Evolutionary conservation across 352 stramenopile species (phyloP).

Genomic region (Phytophthora niederhauseri): DNA sequence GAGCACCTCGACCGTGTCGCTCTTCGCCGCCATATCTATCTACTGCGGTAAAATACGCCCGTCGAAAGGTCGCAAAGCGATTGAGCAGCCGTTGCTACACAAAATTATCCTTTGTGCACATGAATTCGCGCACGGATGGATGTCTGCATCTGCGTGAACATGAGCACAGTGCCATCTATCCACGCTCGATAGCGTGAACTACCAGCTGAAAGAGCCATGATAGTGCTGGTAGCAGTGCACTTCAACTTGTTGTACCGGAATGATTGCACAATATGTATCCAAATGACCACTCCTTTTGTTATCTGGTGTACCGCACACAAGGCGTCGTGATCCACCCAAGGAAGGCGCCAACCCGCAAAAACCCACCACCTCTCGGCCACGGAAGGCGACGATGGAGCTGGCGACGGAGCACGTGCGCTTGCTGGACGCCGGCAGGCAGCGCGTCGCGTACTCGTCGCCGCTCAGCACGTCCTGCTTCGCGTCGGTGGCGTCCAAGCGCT

Average conservation of each 20-base stretch:
- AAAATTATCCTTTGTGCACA: background rate
- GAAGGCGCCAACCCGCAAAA: slow-evolving; percentile 9
- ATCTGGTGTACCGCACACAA: slow-evolving; percentile 19
- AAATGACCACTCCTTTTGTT: background rate
- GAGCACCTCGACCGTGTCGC: slow-evolving; percentile 29
- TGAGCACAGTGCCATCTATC: background rate
- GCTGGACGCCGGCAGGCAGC: slow-evolving; percentile 66
- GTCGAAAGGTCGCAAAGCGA: slow-evolving; percentile 93
- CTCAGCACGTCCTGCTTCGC: slow-evolving; percentile 36
- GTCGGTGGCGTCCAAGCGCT: slow-evolving; percentile 45
- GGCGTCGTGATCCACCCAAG: slow-evolving; percentile 25
- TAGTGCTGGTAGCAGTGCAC: background rate
- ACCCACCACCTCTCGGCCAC: background rate
- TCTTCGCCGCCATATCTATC: slow-evolving; percentile 27
- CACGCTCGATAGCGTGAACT: background rate
- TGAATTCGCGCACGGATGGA: background rate
- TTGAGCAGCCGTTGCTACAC: slow-evolving; percentile 69
- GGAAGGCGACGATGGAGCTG: slow-evolving; percentile 39
- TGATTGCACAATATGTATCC: background rate
- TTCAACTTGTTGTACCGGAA: background rate
- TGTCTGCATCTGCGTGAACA: background rate
- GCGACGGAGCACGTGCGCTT: slow-evolving; percentile 83
- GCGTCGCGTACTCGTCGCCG: slow-evolving; percentile 43
- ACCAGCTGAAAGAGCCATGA: background rate
- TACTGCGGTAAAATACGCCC: background rate